Base-by-base conservation (phyloP, 2,329 filamentous ascomycete species). In the Cladophialophora psammophila region DNA sequence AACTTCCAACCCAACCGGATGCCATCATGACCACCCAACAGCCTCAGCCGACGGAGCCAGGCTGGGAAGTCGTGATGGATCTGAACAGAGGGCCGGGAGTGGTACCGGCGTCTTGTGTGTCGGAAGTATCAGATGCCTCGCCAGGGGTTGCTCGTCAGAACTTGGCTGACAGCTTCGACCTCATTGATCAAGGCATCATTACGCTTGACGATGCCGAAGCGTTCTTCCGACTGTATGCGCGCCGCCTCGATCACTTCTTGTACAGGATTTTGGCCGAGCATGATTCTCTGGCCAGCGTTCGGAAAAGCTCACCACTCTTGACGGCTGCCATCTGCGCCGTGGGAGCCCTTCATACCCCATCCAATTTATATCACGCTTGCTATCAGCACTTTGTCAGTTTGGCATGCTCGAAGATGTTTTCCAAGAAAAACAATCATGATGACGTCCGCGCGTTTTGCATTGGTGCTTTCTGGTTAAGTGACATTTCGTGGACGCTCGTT, bases 381-480 rank as follows among this genome's bases (percentile, higher is more conserved):
- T 88, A 85, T 72, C 79, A 80, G 59, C 86, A 87, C 68, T 88
- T 88, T 72, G 81, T 86, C 1, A 78, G 81, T 0, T 78, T 88
- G 12, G 83, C 87, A 38, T 84, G 84, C 0, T 82, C 78, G 20
- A 85, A 85, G 64, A 85, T 87, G 75, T 84, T 89, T 68, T 84
- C 85, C 6, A 80, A 85, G 26, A 83, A 85, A 26, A 84, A 88
- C 64, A 84, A 81, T 40, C 76, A 86, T 26, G 86, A 88, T 64
- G 83, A 86, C 60, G 81, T 89, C n/a, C 80, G 86, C 1, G 87
- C 85, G 4, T 81, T 89, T 50, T 87, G 85, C 50, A 83, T 88
- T 5, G 87, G 85, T 0, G 83, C 86, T 0, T 89, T 88, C 71
- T 89, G 87, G 87, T 78, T 89, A 0, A 85, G 84, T 12, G 87